Evolutionary conservation across 2,329 filamentous ascomycete genomes (phyloP), one percentile per base, ranked within the genome.

Genomic region (Penicillium sp.): DNA sequence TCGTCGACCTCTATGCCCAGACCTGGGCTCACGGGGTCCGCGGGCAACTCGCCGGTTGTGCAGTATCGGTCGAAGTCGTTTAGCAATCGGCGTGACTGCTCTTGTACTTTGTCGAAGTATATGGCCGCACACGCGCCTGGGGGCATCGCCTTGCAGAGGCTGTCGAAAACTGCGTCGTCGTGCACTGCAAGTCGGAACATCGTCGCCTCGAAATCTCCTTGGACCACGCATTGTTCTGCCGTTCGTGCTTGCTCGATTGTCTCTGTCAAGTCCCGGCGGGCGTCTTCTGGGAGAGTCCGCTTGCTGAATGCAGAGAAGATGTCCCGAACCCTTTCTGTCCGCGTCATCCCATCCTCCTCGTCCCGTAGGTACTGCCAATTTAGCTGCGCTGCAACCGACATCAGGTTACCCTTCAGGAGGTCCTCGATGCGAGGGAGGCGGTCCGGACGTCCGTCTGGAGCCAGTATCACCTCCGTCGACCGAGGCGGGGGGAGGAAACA

Each of bases 221-320:
- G 75, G 16, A 78, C 73, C 16, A 77, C 74, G 57, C 76, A 77
- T 48, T 77, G 70, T 45, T 76, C 74, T 12, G 71, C 66, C 5
- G 71, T 72, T 43, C 69, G 69, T 11, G 63, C 56, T 17, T 71
- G 65, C 16, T 64, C 63, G 4, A 67, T 67, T 25, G 69, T 69
- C 42, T 75, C 73, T 36, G 68, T 67, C n/a, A 77, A 63, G 44
- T 78, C 74, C 9, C 57, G 66, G 14, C 71, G 70, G 58, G 75
- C 77, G 33, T 78, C 75, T 36, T 77, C 73, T 3, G 76, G 76
- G 5, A 79, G 67, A 5, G 65, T 67, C 12, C 63, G 62, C 17
- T 68, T 58, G 46, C 69, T 72, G 60, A 80, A 80, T 5, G 76
- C 75, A 31, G 77, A 78, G 40, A 80, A 64, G 30, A 80, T 75